phyloP scores from a whole-genome alignment of 805 yeast species.

The Debaryomyces tyrocola region DNA sequence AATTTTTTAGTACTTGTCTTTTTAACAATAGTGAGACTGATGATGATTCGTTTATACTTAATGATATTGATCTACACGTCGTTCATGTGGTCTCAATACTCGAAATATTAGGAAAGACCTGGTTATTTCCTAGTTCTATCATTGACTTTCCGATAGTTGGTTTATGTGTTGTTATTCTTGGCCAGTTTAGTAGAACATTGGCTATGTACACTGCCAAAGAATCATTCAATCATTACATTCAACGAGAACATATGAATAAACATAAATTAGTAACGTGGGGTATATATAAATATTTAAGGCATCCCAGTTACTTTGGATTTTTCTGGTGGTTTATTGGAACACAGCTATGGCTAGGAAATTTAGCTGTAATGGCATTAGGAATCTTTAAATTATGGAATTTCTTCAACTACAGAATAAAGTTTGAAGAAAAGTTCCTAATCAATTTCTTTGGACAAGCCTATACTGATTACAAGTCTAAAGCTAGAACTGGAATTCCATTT shows the following conservation, averaged over 20 bases:
- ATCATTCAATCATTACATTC: constrained; percentile 83
- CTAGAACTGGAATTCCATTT: constrained; percentile 68
- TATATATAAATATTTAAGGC: constrained; percentile 65
- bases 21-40: constrained; percentile 68
- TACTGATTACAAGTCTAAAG: constrained; percentile 45
- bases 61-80: constrained; percentile 28
- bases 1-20: constrained; percentile 76
- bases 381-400: constrained; percentile 61
- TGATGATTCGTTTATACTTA: constrained; percentile 51
- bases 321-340: constrained; percentile 93
- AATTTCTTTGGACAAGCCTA: constrained; percentile 75
- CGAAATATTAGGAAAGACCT: constrained; percentile 9
- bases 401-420: constrained; percentile 63
- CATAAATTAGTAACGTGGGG: constrained; percentile 78
- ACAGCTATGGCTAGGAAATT: constrained; percentile 69
- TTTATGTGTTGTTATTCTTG: constrained; percentile 44
- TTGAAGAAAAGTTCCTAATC: constrained; percentile 68
- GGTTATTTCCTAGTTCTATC: neutral
- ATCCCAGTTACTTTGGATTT: constrained; percentile 91
- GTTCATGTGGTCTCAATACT: constrained; percentile 19
- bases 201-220: constrained; percentile 89
- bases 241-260: constrained; percentile 45
- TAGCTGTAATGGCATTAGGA: constrained; percentile 57
- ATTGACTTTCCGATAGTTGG: constrained; percentile 40
- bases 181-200: constrained; percentile 66